phyloP scores from a whole-genome alignment of 1,284 basidiomycete species.

The Sporisorium reilianum region DNA sequence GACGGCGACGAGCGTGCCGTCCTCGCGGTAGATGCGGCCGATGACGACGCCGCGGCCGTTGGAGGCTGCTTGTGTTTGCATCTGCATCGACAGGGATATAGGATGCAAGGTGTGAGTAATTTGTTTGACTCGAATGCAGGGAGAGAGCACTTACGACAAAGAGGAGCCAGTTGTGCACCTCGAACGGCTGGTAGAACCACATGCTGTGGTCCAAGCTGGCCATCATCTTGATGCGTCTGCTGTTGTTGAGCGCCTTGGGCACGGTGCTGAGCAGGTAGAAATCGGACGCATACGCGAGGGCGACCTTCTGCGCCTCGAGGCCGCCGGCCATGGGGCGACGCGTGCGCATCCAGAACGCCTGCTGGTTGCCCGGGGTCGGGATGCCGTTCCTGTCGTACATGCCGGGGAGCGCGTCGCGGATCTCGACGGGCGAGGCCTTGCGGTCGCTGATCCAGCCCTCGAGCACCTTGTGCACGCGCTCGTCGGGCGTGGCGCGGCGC shows the following conservation, averaged over 20 bases:
- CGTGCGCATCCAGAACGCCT: constrained; percentile 67
- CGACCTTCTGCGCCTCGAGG: constrained; percentile 61
- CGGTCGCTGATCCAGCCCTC: constrained; percentile 58
- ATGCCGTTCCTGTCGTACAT: constrained; percentile 62
- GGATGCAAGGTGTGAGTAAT: too few relatives aligned
- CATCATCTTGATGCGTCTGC: constrained; percentile 63
- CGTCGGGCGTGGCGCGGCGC: constrained; percentile 20
- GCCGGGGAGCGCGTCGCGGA: constrained; percentile 60
- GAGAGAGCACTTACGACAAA: constrained; percentile 49
- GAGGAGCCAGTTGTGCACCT: constrained; percentile 63
- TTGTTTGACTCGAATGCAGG: too few relatives aligned
- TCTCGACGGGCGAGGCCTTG: constrained; percentile 59
- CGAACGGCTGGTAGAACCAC: constrained; percentile 66
- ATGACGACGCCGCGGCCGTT: constrained; percentile 64
- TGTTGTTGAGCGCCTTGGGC: constrained; percentile 56
- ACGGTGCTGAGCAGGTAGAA: constrained; percentile 64
- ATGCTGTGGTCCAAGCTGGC: constrained; percentile 67
- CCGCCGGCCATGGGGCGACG: constrained; percentile 46
- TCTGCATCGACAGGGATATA: constrained; percentile 18
- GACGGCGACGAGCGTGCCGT: constrained; percentile 64
- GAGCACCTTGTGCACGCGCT: constrained; percentile 38
- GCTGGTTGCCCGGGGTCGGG: constrained; percentile 58
- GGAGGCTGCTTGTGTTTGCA: constrained; percentile 64
- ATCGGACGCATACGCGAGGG: constrained; percentile 62
- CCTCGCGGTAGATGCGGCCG: constrained; percentile 61